These are phyloP conservation scores for Cardamine occulta DNA, from an alignment of 345 rosid genomes.

Conservation along the genomic window DNA sequence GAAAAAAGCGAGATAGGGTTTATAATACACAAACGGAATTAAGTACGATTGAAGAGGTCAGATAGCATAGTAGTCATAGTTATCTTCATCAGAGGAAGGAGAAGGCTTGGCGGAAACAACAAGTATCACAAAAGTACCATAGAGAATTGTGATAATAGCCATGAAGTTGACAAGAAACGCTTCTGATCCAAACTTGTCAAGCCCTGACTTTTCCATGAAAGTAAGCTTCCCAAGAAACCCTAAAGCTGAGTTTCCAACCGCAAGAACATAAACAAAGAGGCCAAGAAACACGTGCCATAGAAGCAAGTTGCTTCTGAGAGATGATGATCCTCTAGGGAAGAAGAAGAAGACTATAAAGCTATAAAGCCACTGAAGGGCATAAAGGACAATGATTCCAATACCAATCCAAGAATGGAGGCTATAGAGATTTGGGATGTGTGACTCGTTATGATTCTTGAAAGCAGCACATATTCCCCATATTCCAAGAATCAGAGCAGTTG, in stretches of 20 bases:
- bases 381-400: constrained; percentile 64
- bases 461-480: constrained; percentile 65
- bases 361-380: constrained; percentile 72
- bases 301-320: constrained; percentile 54
- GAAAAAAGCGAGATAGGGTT: not conserved
- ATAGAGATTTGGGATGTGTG: constrained; percentile 70
- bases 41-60: constrained; percentile 8
- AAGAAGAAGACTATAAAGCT: constrained; percentile 75
- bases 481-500: constrained; percentile 64
- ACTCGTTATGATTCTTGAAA: constrained; percentile 79
- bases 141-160: constrained; percentile 62
- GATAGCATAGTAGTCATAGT: constrained; percentile 55
- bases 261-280: constrained; percentile 60
- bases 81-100: constrained; percentile 48
- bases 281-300: constrained; percentile 84
- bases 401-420: constrained; percentile 95
- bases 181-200: constrained; percentile 74
- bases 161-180: constrained; percentile 87
- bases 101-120: constrained; percentile 48
- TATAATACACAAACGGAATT: not conserved
- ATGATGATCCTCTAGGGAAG: constrained; percentile 62
- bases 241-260: constrained; percentile 59
- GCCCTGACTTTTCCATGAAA: constrained; percentile 69
- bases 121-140: constrained; percentile 65
- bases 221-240: constrained; percentile 91